Percentiles rank a stretch among this genome's conserved stretches.
phyloP scores from a whole-genome alignment of 1,284 basidiomycete species.

The Rhodotorula sp. region DNA sequence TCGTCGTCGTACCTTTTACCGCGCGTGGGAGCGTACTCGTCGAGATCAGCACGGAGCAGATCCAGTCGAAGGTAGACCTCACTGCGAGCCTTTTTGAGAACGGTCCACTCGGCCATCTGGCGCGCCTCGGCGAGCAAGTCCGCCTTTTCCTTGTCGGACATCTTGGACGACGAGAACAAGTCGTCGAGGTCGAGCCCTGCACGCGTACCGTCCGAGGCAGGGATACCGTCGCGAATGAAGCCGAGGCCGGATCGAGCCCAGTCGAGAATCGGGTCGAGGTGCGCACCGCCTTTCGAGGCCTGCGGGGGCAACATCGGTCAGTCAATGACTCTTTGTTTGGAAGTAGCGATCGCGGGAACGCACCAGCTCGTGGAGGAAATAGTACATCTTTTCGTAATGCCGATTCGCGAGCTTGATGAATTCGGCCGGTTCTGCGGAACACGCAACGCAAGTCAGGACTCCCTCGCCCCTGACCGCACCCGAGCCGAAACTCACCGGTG shows the following conservation, averaged over 20 bases:
- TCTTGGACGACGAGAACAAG: background rate
- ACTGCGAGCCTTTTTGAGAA: constrained; percentile 21
- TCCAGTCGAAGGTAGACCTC: constrained; percentile 33
- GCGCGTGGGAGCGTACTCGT: background rate
- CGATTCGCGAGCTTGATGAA: constrained; percentile 33
- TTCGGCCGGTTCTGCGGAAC: constrained; percentile 20
- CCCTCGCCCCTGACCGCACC: no score
- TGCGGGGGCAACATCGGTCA: background rate
- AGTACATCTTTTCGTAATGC: constrained; percentile 36
- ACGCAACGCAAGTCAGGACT: background rate
- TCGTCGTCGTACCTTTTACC: background rate
- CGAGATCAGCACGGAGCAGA: constrained; percentile 2
- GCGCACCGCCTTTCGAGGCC: constrained; percentile 14
- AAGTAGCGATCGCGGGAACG: background rate
- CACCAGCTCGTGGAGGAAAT: constrained; percentile 35
- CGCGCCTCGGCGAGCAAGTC: constrained; percentile 24
- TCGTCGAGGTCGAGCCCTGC: constrained; percentile 14
- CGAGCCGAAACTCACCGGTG: constrained; percentile 12
- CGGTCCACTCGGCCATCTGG: constrained; percentile 23
- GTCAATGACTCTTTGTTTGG: background rate
- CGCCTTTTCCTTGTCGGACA: background rate
- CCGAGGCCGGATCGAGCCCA: constrained; percentile 32
- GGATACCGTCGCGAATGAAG: constrained; percentile 26
- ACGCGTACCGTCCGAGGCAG: constrained; percentile 3
- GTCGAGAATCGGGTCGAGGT: constrained; percentile 33